These are phyloP conservation scores for Paramyrothecium roridum DNA, from an alignment of 2,329 filamentous ascomycete genomes.

Conservation along the genomic window DNA sequence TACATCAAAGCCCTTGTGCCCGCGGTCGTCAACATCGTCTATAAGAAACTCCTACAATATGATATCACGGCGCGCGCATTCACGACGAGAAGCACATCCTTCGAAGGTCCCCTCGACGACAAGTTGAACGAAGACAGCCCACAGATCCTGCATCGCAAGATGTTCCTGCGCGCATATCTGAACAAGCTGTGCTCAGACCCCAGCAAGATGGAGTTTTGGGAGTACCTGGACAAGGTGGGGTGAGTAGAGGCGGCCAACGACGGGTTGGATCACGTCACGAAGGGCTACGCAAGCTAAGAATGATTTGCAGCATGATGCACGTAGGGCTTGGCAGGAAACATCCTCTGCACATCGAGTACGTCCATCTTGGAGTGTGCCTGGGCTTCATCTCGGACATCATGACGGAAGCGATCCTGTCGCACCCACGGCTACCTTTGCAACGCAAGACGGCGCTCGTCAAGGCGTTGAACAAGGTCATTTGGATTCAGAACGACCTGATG, in stretches of 20 bases:
- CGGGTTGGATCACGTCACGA: too few species aligned
- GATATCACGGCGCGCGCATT: slow-evolving; percentile 81
- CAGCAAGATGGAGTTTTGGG: slow-evolving; percentile 74
- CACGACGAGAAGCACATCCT: slow-evolving; percentile 58
- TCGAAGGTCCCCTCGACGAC: slow-evolving; percentile 64
- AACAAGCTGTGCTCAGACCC: slow-evolving; percentile 73
- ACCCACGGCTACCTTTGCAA: slow-evolving; percentile 63
- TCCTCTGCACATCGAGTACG: slow-evolving; percentile 74
- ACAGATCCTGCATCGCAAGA: slow-evolving; percentile 74
- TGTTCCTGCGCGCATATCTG: slow-evolving; percentile 74
- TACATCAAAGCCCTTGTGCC: slow-evolving; percentile 82
- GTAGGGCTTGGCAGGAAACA: slow-evolving; percentile 70
- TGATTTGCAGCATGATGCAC: slow-evolving; percentile 65
- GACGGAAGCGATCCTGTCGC: slow-evolving; percentile 70
- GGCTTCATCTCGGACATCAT: slow-evolving; percentile 77
- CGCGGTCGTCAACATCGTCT: slow-evolving; percentile 79
- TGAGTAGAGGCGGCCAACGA: slow-evolving; percentile 30
- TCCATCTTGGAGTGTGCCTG: slow-evolving; percentile 71
- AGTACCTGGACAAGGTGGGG: slow-evolving; percentile 81
- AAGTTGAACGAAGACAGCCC: slow-evolving; percentile 65
- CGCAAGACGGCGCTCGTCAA: slow-evolving; percentile 72
- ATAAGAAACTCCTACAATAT: slow-evolving; percentile 75
- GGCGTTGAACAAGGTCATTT: slow-evolving; percentile 76
- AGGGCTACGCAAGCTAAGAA: background rate
- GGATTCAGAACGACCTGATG: slow-evolving; percentile 85